These are phyloP conservation scores for Cyberlindnera misumaiensis DNA, from an alignment of 805 yeast species.

Conservation along the genomic window DNA sequence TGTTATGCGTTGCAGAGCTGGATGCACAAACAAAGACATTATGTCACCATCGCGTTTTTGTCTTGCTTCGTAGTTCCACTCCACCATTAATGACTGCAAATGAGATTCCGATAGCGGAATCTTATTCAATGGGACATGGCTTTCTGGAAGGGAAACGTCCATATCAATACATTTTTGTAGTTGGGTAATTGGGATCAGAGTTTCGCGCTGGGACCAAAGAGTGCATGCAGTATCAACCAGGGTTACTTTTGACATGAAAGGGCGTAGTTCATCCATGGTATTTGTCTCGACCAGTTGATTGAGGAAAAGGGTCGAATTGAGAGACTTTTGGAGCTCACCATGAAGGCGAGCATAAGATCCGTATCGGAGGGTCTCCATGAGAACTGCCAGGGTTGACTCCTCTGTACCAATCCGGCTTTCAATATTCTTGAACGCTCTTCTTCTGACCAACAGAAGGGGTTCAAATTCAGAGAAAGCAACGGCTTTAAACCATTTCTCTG, in stretches of 20 bases:
- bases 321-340: slow-evolving; percentile 40
- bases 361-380: slow-evolving; percentile 35
- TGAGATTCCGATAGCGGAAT: slow-evolving; percentile 19
- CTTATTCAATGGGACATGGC: slow-evolving; percentile 2
- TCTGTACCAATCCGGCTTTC: neutral
- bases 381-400: slow-evolving; percentile 21
- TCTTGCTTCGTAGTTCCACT: slow-evolving; percentile 68
- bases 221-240: slow-evolving; percentile 48
- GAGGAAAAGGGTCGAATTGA: slow-evolving; percentile 42
- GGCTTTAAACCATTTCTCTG: slow-evolving; percentile 31
- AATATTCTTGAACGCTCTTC: slow-evolving; percentile 22
- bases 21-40: slow-evolving; percentile 48
- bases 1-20: slow-evolving; percentile 13
- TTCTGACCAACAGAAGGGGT: slow-evolving; percentile 37
- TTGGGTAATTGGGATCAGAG: slow-evolving; percentile 50
- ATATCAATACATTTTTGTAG: slow-evolving; percentile 28
- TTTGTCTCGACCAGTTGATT: slow-evolving; percentile 28
- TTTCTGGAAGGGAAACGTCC: slow-evolving; percentile 4
- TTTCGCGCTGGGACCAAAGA: slow-evolving; percentile 59
- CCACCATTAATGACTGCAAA: slow-evolving; percentile 39
- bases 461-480: slow-evolving; percentile 34
- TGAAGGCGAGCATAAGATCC: slow-evolving; percentile 34
- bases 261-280: neutral
- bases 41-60: slow-evolving; percentile 59
- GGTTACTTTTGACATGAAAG: slow-evolving; percentile 9